A percentile compares a stretch with the other conserved stretches of the same genome.
Conservation (phyloP, 2,329 filamentous ascomycete genomes). For the Trichophyton verrucosum region DNA sequence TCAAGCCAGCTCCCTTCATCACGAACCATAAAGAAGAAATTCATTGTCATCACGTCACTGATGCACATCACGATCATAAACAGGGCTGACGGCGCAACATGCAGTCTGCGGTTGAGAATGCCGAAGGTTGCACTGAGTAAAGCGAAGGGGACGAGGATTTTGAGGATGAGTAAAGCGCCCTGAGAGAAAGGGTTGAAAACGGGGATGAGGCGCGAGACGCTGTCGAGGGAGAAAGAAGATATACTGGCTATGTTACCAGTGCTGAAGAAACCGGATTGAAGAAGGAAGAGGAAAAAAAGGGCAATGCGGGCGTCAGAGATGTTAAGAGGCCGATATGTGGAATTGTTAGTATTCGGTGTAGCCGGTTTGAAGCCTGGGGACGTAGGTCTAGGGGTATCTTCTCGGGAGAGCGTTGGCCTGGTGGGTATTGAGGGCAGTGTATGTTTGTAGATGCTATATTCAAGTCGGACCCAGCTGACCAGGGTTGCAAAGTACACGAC, state of each 20-base stretch:
- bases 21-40: conserved; percentile 95
- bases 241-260: conserved; percentile 93
- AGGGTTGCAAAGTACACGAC: conserved; percentile 73
- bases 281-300: conserved; percentile 86
- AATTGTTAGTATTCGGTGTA: conserved; percentile 8
- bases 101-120: conserved; percentile 71
- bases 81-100: conserved; percentile 73
- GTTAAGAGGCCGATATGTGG: conserved; percentile 52
- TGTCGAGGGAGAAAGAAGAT: conserved; percentile 85
- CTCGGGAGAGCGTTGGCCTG: not conserved
- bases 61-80: conserved; percentile 93
- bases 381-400: conserved; percentile 6
- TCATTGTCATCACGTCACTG: conserved; percentile 80
- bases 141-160: conserved; percentile 86
- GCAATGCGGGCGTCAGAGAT: conserved; percentile 78
- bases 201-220: conserved; percentile 73
- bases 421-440: conserved; percentile 15
- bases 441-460: conserved; percentile 57
- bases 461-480: conserved; percentile 81
- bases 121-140: conserved; percentile 89
- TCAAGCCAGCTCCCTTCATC: conserved; percentile 97
- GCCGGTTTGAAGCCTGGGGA: not conserved
- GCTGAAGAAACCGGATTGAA: conserved; percentile 93
- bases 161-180: conserved; percentile 71
- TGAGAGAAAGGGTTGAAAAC: conserved; percentile 92